phyloP scores from a whole-genome alignment of 2,329 filamentous ascomycete species.

The Dendryphion nanum region DNA sequence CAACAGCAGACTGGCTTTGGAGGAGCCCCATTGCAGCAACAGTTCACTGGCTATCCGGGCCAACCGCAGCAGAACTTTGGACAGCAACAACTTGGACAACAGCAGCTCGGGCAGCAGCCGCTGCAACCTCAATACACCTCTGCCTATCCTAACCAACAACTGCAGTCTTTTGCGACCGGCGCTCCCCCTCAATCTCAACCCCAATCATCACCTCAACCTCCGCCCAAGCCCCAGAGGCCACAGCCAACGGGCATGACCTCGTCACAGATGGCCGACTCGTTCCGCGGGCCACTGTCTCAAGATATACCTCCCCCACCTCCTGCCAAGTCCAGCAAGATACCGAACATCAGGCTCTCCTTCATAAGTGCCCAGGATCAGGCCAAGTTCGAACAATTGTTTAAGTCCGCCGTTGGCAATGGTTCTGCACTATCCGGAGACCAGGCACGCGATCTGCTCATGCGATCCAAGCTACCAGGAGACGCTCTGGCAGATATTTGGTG shows the following conservation, averaged over 20 bases:
- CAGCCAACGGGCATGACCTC: slow-evolving; percentile 63
- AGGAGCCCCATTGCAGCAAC: slow-evolving; percentile 50
- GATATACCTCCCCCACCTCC: slow-evolving; percentile 62
- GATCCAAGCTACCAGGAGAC: slow-evolving; percentile 84
- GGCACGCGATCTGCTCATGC: slow-evolving; percentile 81
- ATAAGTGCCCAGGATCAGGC: slow-evolving; percentile 93
- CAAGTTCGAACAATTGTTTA: slow-evolving; percentile 97
- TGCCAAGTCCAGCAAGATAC: slow-evolving; percentile 71
- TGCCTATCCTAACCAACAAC: slow-evolving; percentile 51
- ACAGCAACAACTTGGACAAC: slow-evolving; percentile 42
- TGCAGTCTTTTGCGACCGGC: slow-evolving; percentile 39
- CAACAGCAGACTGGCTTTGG: slow-evolving; percentile 57
- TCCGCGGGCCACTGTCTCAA: slow-evolving; percentile 42
- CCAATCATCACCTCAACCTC: slow-evolving; percentile 58
- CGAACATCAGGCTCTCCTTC: slow-evolving; percentile 90
- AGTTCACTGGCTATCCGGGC: slow-evolving; percentile 51
- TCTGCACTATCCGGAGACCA: slow-evolving; percentile 89
- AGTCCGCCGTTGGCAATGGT: slow-evolving; percentile 82
- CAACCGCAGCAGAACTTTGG: slow-evolving; percentile 48
- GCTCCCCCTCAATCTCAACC: no score
- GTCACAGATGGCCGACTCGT: slow-evolving; percentile 63
- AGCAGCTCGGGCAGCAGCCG: slow-evolving; percentile 43
- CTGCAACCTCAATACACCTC: slow-evolving; percentile 34
- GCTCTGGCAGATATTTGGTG: slow-evolving; percentile 92
- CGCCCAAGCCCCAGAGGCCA: slow-evolving; percentile 45